These are phyloP conservation scores for Pythium aristosporum DNA, from an alignment of 352 stramenopile genomes.

Conservation along the genomic window DNA sequence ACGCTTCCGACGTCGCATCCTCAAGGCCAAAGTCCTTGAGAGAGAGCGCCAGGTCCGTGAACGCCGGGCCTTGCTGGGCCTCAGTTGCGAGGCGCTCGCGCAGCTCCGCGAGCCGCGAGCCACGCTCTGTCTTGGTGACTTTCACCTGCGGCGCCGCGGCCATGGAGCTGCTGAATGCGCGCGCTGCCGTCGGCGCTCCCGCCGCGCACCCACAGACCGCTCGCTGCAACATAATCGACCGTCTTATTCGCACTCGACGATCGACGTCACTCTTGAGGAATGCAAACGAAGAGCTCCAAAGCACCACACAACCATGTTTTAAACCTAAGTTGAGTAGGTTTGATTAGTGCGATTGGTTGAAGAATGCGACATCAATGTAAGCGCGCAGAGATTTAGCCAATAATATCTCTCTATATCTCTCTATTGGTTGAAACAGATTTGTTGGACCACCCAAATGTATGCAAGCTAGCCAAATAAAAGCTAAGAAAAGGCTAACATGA, in stretches of 20 bases:
- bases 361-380: constrained; percentile 1
- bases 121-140: constrained; percentile 61
- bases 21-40: constrained; percentile 73
- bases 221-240: constrained; percentile 16
- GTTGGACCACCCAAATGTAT: constrained; percentile 16
- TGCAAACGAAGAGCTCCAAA: constrained; percentile 12
- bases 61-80: constrained; percentile 52
- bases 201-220: constrained; percentile 12
- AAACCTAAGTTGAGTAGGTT: constrained; percentile 13
- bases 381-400: not conserved
- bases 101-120: constrained; percentile 62
- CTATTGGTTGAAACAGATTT: constrained; percentile 9
- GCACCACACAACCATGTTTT: constrained; percentile 21
- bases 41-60: constrained; percentile 59
- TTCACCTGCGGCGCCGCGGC: constrained; percentile 50
- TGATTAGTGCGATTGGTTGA: constrained; percentile 19
- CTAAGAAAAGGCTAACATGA: not conserved
- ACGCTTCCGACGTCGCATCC: constrained; percentile 26
- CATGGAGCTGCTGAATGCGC: constrained; percentile 25
- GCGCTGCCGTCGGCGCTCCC: constrained; percentile 5
- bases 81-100: constrained; percentile 65
- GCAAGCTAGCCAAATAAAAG: not conserved
- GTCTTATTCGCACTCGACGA: constrained; percentile 5
- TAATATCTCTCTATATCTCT: constrained; percentile 2
- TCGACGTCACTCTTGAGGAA: constrained; percentile 24